These are phyloP conservation scores for Suillus subalutaceus DNA, from an alignment of 768 basidiomycete genomes.

Conservation along the genomic window DNA sequence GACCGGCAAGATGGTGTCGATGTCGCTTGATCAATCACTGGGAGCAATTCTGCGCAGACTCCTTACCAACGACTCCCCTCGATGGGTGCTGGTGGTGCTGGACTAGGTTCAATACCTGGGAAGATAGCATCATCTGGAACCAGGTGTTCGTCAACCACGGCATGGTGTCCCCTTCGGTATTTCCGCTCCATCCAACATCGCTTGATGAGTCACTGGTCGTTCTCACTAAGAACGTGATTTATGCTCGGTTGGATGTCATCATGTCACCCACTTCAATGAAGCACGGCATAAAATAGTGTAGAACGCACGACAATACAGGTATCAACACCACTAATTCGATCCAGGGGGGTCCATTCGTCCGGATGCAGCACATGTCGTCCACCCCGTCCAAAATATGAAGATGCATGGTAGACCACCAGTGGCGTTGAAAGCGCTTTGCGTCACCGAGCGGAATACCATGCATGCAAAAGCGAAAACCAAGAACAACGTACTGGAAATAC, in stretches of 20 bases:
- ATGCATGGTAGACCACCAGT: neutral
- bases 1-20: neutral
- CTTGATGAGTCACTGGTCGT: neutral
- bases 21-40: neutral
- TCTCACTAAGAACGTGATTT: neutral
- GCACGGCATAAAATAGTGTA: neutral
- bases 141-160: too few relatives aligned
- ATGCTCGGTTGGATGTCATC: neutral
- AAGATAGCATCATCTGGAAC: too few relatives aligned
- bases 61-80: too few relatives aligned
- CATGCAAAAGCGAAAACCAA: neutral
- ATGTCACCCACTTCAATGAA: neutral
- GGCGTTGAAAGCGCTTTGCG: neutral
- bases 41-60: too few relatives aligned
- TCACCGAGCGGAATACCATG: neutral
- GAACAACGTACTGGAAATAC: neutral
- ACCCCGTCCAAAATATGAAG: neutral
- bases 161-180: too few relatives aligned
- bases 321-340: neutral
- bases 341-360: neutral
- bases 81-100: too few relatives aligned
- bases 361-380: neutral
- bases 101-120: too few relatives aligned
- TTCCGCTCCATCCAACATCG: neutral
- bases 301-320: too few relatives aligned